Evolutionary conservation across 2,329 filamentous ascomycete genomes (phyloP).

Genomic region (Pyricularia pennisetigena): DNA sequence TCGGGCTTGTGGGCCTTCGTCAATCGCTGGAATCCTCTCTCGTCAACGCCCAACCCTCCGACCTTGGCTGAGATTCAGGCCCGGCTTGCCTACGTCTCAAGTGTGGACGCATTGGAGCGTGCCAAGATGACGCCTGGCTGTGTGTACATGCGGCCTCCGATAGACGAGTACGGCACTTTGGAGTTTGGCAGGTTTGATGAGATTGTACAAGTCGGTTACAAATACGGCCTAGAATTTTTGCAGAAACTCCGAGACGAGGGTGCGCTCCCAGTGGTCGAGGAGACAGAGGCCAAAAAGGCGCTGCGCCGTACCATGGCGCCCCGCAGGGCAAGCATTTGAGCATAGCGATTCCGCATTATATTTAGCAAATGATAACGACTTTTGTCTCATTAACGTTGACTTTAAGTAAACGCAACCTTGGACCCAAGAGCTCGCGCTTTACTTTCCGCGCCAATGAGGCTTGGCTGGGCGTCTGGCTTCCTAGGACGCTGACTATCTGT

Average conservation of each 20-base stretch:
- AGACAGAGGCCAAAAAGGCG: slow-evolving; percentile 68
- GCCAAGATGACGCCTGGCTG: slow-evolving; percentile 88
- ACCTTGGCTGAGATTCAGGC: slow-evolving; percentile 95
- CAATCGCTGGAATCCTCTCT: slow-evolving; percentile 97
- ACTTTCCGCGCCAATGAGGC: neutral
- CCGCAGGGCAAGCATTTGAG: slow-evolving; percentile 63
- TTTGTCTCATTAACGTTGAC: neutral
- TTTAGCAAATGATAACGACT: neutral
- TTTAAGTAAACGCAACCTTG: neutral
- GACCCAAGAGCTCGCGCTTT: neutral
- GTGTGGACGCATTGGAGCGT: slow-evolving; percentile 85
- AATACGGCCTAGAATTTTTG: slow-evolving; percentile 74
- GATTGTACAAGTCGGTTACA: slow-evolving; percentile 83
- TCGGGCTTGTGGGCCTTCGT: slow-evolving; percentile 91
- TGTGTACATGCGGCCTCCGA: slow-evolving; percentile 91
- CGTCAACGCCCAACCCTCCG: slow-evolving; percentile 77
- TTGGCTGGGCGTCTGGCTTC: neutral
- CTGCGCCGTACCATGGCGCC: slow-evolving; percentile 72
- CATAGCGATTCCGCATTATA: neutral
- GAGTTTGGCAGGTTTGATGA: slow-evolving; percentile 98
- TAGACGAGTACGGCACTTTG: slow-evolving; percentile 86
- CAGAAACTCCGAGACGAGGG: slow-evolving; percentile 69
- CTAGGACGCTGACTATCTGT: neutral
- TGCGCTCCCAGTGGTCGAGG: slow-evolving; percentile 57
- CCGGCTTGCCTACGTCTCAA: slow-evolving; percentile 86